Conservation (phyloP, 2,329 filamentous ascomycete species). For the Alternaria brassicae region DNA sequence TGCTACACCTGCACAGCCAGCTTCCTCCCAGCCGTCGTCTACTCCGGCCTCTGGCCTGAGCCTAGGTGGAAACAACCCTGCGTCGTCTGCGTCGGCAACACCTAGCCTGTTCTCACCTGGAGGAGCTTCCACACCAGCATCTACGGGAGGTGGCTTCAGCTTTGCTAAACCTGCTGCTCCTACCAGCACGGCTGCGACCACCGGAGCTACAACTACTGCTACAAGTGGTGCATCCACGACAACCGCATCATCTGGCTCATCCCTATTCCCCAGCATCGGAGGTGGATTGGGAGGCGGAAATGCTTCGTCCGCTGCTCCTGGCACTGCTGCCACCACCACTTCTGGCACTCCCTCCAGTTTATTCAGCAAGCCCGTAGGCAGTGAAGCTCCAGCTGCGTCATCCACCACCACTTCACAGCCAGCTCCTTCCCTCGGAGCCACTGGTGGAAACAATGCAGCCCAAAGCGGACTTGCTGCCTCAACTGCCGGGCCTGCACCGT, state of each 20-base stretch:
- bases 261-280: constrained; percentile 29
- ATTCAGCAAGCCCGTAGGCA: constrained; percentile 34
- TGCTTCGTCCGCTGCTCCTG: constrained; percentile 28
- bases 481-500: constrained; percentile 80
- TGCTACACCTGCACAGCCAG: constrained; percentile 33
- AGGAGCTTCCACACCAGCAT: constrained; percentile 17
- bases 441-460: constrained; percentile 30
- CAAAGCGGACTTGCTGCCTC: constrained; percentile 68
- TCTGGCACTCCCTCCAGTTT: constrained; percentile 22
- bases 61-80: constrained; percentile 33
- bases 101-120: constrained; percentile 32
- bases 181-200: constrained; percentile 27
- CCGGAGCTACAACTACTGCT: constrained; percentile 28
- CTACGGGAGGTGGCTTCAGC: constrained; percentile 25
- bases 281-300: constrained; percentile 26
- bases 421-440: constrained; percentile 24
- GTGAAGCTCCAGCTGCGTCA: constrained; percentile 24
- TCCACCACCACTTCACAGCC: constrained; percentile 37
- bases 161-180: constrained; percentile 25
- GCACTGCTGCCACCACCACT: constrained; percentile 21
- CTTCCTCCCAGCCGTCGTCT: constrained; percentile 30
- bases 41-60: constrained; percentile 21
- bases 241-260: constrained; percentile 26
- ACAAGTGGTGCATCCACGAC: constrained; percentile 24
- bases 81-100: constrained; percentile 32